Conservation (phyloP, 208 protist genomes). For the Leishmania mexicana region DNA sequence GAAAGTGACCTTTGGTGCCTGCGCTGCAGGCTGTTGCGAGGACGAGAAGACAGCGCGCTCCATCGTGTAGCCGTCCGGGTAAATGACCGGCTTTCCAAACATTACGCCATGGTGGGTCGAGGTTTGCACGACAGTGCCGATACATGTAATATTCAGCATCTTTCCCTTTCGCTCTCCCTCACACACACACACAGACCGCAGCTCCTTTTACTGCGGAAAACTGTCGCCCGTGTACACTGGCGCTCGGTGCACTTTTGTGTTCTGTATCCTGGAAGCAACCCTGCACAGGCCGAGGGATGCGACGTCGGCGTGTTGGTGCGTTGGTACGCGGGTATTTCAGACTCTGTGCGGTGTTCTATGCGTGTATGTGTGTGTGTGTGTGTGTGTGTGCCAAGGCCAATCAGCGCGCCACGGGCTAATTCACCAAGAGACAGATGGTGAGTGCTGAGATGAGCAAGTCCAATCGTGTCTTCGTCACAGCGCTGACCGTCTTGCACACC, state of each 20-base stretch:
- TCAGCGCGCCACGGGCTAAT: too few species aligned
- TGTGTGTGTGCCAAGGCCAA: slow-evolving; percentile 1
- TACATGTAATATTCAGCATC: slow-evolving; percentile 53
- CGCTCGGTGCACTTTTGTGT: not conserved
- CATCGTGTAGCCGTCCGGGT: slow-evolving; percentile 61
- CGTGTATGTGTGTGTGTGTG: slow-evolving; percentile 5
- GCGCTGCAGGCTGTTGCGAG: not conserved
- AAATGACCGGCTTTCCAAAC: slow-evolving; percentile 34
- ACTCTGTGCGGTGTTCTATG: not conserved
- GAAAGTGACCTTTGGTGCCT: slow-evolving; percentile 7
- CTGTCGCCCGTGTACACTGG: not conserved
- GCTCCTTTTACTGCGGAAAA: not conserved
- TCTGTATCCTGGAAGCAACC: not conserved
- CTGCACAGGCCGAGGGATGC: not conserved
- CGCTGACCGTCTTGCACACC: too few species aligned
- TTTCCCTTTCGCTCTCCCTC: not conserved
- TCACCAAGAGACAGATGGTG: too few species aligned
- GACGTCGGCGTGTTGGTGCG: not conserved
- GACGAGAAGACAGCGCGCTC: slow-evolving; percentile 54
- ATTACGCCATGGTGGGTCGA: slow-evolving; percentile 20
- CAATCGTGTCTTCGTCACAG: too few species aligned
- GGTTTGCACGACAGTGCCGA: slow-evolving; percentile 49
- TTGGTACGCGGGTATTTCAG: not conserved
- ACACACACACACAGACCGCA: not conserved
- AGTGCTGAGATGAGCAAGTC: too few species aligned